Evolutionary conservation across 345 rosid species (phyloP), one percentile per base, ranked within the genome.

Genomic region (Euphorbia tirucalli): DNA sequence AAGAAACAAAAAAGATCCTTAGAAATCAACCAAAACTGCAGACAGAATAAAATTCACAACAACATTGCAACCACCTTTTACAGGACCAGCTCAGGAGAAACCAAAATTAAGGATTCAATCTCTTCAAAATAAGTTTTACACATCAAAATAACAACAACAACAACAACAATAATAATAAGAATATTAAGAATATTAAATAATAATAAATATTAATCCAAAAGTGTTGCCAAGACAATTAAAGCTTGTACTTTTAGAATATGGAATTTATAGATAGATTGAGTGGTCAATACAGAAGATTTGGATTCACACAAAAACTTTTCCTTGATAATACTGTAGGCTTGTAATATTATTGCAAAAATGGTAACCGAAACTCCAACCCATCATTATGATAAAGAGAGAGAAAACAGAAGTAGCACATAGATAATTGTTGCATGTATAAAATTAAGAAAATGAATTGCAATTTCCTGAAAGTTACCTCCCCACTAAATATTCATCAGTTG

Each of bases 401-500:
- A n/a, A 25, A 22, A 32, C n/a, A 54, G 11, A 7, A 32, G 24
- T 27, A 43, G 25, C 31, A 8, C 0, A 60, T 71, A 19, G 37
- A 35, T 5, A 22, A 37, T 22, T 4, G 10, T 0, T 61, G 21
- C 39, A 46, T 25, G 54, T 2, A 65, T 15, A 28, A 41, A 68
- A n/a, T n/a, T 22, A 56, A 19, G 59, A 22, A 60, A 41, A 61
- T 13, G 7, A 44, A 41, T 65, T 24, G 48, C 18, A 19, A 11
- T 43, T 65, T 58, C 44, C 5, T 30, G 62, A 69, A 55, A 8
- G 37, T 72, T 87, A 93, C 98, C 91, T 91, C 74, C 98, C 96
- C 66, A 89, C 94, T 79, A 83, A 59, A 73, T 91, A 95, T 25
- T 73, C 79, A 19, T 89, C 93, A 41, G 84, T 82, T 66, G 96